A percentile compares a stretch with the other conserved stretches of the same genome.
These are phyloP conservation scores for Yarrowia sp. DNA, from an alignment of 805 yeast species.

Conservation along the genomic window DNA sequence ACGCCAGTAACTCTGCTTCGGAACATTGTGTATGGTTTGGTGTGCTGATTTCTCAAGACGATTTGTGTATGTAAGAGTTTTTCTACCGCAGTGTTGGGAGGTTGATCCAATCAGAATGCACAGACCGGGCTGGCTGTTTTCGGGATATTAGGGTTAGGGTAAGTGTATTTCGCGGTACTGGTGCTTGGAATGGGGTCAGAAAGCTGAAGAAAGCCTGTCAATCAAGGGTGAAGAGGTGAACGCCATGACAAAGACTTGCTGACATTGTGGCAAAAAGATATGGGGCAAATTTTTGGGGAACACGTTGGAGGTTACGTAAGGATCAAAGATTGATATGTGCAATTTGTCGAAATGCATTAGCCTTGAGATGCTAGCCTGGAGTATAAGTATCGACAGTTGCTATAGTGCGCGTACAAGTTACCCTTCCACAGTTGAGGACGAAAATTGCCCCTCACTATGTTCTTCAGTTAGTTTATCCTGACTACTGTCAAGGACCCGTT, in stretches of 20 bases:
- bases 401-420: no score
- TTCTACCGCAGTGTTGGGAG: constrained; percentile 20
- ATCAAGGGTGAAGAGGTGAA: background rate
- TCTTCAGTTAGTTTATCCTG: no score
- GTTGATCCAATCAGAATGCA: constrained; percentile 23
- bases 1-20: constrained; percentile 25
- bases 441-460: no score
- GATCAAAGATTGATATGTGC: no score
- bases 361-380: no score
- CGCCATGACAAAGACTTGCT: background rate
- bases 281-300: background rate
- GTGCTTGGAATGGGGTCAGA: background rate
- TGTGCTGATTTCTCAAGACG: constrained; percentile 22
- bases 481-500: no score
- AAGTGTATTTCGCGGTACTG: background rate
- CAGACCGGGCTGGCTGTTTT: background rate
- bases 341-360: no score
- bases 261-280: no score
- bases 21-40: constrained; percentile 22
- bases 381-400: no score
- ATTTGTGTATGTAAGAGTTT: constrained; percentile 16
- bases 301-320: no score
- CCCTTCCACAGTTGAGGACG: no score
- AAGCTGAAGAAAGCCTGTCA: background rate
- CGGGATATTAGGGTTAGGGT: background rate